Evolutionary conservation across 2,329 filamentous ascomycete genomes (phyloP).

Genomic region (Ophiosphaerella herpotricha): DNA sequence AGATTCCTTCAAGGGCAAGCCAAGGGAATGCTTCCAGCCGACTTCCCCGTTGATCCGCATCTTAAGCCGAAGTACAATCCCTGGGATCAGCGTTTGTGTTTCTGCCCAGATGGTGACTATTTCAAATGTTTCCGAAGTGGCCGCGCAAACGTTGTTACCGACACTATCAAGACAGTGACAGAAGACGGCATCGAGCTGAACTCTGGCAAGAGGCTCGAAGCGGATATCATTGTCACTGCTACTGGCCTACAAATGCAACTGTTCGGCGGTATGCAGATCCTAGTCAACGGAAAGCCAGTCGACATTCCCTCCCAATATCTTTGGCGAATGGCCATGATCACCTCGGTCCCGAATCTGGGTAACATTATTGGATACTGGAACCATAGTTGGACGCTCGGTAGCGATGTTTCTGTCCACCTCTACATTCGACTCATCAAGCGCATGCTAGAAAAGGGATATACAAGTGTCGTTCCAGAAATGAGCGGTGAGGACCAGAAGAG

Average conservation of each 20-base stretch:
- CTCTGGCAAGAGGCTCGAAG: conserved; percentile 54
- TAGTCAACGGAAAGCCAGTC: conserved; percentile 56
- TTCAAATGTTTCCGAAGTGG: conserved; percentile 58
- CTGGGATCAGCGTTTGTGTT: conserved; percentile 75
- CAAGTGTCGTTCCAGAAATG: conserved; percentile 52
- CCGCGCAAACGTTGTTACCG: conserved; percentile 60
- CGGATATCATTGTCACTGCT: conserved; percentile 68
- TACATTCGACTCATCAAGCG: conserved; percentile 57
- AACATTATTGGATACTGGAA: conserved; percentile 66
- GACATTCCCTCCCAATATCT: conserved; percentile 57
- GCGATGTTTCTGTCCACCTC: conserved; percentile 58
- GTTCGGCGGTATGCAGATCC: conserved; percentile 57
- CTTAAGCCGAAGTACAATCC: conserved; percentile 56
- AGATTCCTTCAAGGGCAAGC: conserved; percentile 54
- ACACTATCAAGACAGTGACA: conserved; percentile 58
- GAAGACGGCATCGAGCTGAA: conserved; percentile 55
- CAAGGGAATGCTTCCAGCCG: conserved; percentile 56
- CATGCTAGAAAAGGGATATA: conserved; percentile 53
- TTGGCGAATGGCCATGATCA: conserved; percentile 66
- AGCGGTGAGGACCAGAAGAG: conserved; percentile 45
- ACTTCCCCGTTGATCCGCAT: conserved; percentile 48
- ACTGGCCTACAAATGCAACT: conserved; percentile 65
- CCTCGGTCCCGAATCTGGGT: conserved; percentile 65
- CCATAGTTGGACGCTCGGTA: conserved; percentile 66
- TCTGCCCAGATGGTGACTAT: conserved; percentile 66